Base-by-base conservation (phyloP, 2,329 filamentous ascomycete genomes). In the Geosmithia putterillii region DNA sequence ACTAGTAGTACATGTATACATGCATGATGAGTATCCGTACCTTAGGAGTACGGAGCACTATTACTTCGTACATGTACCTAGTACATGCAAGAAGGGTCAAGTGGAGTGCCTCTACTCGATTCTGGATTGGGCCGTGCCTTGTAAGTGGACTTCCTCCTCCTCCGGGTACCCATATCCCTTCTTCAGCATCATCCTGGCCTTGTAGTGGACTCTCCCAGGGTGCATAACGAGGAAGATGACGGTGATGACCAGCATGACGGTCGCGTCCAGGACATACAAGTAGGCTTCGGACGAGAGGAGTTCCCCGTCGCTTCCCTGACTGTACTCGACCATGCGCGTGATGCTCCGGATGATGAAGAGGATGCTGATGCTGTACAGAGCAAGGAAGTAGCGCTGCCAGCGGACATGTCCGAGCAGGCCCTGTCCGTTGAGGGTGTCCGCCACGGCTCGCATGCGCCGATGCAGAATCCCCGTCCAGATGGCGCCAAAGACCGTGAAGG, bases 301-400 rank as follows among this genome's bases (percentile, higher is more conserved):
- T 19, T 61, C 62, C 0, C 69, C 65, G 9, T 61, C 51, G 23
- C 58, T 54, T 1, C 69, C 69, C 52, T 65, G 55, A 1, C 54
- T 50, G 46, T 68, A 76, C 56, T 74, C 72, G 28, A 67, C 51
- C 18, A 73, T 59, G 17, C 72, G 60, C 43, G 72, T 67, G 2
- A 73, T 44, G 15, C 58, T 67, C 10, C 73, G 62, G 4, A 73
- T 46, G 39, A 74, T 51, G 50, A 76, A 72, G 4, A 74, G 54
- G 0, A 53, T 46, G 45, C 61, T 66, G 23, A 61, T 57, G 3
- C 50, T 48, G 50, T 74, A 74, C 10, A 76, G 57, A 0, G 57
- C 55, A 8, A 52, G 43, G 47, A 74, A 42, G 20, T 54, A 47
- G 10, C 47, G 46, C 20, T 45, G 36, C 52, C 57, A 60, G 6